Evolutionary conservation across 768 basidiomycete genomes (phyloP), one percentile per base, ranked within the genome.

Genomic region (Candolleomyces aberdarensis): DNA sequence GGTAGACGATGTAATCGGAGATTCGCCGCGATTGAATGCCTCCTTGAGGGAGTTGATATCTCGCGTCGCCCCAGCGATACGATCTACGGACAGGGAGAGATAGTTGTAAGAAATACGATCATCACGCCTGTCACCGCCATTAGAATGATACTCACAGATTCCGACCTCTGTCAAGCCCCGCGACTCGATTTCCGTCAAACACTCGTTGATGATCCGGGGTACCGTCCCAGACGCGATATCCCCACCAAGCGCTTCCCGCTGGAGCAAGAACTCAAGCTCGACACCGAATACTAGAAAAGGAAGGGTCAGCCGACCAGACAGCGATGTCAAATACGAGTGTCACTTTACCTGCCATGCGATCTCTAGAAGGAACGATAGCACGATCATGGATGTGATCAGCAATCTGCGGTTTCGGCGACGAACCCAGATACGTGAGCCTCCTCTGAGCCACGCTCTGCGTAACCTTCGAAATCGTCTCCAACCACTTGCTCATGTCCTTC

Each of bases 111-210:
- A 19, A 9, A 22, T 52, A 48, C 32, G 40, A 11, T 40, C 29
- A 7, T 51, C 19, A 49, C 31, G 55, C 44, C 15, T 1, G 13
- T 29, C 43, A 26, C 44, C 26, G 15, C 26, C 26, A 57, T 47
- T 19, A 26, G 29, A 57, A 32, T 47, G 17, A 36, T 11, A 79
- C 88, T 66, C 72, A 91, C 92, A 94, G 29, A 94, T 91, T 15
- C 92, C 92, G 63, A 89, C 85, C 78, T 94, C 92, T 17, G 76
- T 84, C 64, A 94, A 74, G 13, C 92, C 92, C 57, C 91, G 86
- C 7, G 74, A 65, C 71, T 94, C 92, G 19, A 94, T 83, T 70
- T 91, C 91, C 1, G 67, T 65, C 51, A 94, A 73, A 69, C 89
- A 88, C 58, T 80, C 80, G 60, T 86, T 80, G 32, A 94, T 78